phyloP scores from a whole-genome alignment of 225 moss, liverwort and hornwort species.

The Straminergon stramineum region DNA sequence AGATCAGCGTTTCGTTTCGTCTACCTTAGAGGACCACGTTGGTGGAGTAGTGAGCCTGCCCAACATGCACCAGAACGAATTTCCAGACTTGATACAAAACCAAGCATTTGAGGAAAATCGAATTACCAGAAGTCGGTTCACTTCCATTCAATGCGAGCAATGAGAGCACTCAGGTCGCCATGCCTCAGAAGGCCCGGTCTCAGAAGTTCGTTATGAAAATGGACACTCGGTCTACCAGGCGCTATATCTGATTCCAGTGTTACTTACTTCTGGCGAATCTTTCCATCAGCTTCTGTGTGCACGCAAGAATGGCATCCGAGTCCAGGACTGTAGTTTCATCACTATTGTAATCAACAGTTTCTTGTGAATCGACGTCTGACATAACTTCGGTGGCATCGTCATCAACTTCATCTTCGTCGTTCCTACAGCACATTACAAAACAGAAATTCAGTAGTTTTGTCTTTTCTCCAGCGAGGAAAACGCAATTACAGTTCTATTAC shows the following conservation, averaged over 20 bases:
- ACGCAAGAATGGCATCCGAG: constrained; percentile 3
- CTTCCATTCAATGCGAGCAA: background rate
- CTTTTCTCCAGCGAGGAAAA: background rate
- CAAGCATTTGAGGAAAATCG: background rate
- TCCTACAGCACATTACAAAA: background rate
- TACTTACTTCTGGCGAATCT: background rate
- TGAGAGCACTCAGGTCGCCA: background rate
- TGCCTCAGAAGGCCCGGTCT: background rate
- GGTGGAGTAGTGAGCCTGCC: background rate
- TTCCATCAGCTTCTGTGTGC: constrained; percentile 14
- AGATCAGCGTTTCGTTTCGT: background rate
- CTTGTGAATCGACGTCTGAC: constrained; percentile 26
- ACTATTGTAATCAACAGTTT: constrained; percentile 20
- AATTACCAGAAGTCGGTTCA: too few relatives aligned
- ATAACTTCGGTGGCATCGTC: constrained; percentile 36
- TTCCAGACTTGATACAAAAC: background rate
- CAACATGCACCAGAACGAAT: background rate
- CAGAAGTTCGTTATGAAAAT: background rate
- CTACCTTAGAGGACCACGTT: background rate
- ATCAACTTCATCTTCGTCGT: constrained; percentile 7
- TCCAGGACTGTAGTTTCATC: constrained; percentile 22
- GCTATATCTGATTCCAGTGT: background rate
- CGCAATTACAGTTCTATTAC: background rate
- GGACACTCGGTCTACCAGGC: background rate
- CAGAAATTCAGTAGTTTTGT: background rate